Evolutionary conservation across 2,329 filamentous ascomycete genomes (phyloP), one percentile per base, ranked within the genome.

Genomic region (Furcasterigmium furcatum): DNA sequence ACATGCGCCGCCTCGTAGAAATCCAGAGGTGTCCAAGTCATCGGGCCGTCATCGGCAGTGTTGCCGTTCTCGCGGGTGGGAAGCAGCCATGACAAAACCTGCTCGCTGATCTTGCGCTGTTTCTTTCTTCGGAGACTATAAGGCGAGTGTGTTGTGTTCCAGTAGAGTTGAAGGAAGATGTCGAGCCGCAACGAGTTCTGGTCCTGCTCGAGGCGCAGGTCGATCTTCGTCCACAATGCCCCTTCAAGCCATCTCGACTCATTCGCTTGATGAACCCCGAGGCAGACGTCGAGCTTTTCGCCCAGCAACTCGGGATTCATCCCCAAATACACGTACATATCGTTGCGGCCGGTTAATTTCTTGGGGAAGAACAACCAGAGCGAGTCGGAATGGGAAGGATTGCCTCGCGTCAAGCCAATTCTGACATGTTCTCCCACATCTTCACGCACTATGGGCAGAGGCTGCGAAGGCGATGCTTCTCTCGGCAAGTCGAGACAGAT

Each of bases 1-100:
- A 84, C 74, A 56, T 83, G 77, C 2, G 87, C 83, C 14, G 80
- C 80, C 43, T 86, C 76, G 55, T 91, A 91, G 58, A 91, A 91
- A 46, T 72, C 70, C 54, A 76, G 71, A 1, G 77, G 73, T 3
- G 72, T 73, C 61, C 63, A 69, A 20, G 14, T 48, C 56, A 44
- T 38, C 20, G 41, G 45, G n/a, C 12, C n/a, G 24, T 27, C 24
- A 30, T 51, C n/a, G n/a, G n/a, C n/a, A n/a, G 9, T 36, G 34
- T 36, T 36, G 9, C 7, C 24, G 24, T 55, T 22, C 45, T 62
- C 41, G 49, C 55, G 49, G 52, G 56, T 42, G 8, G 60, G 56
- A 13, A 70, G 64, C 41, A 72, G 65, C 1, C 51, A 50, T n/a
- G 66, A 54, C 20, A 76, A 55, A 10, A 76, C 49, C 3, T 38